These are phyloP conservation scores for Neurospora sp. DNA, from an alignment of 2,329 filamentous ascomycete species.

Conservation along the genomic window DNA sequence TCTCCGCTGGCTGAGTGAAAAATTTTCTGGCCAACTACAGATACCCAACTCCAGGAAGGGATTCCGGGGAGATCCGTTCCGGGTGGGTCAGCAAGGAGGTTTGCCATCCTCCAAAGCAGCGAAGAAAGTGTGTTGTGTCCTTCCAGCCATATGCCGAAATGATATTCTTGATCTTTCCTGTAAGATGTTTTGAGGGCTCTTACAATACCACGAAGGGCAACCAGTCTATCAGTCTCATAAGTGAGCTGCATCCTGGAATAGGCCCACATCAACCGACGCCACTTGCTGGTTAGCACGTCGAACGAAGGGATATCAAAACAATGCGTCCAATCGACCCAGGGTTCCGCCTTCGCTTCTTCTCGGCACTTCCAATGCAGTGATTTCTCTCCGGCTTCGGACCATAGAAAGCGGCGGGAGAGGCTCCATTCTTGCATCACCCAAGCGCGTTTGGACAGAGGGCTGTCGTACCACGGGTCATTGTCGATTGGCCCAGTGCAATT, in stretches of 20 bases:
- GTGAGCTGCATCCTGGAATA: neutral
- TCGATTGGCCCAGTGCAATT: neutral
- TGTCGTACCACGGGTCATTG: neutral
- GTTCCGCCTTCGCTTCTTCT: neutral
- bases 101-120: neutral
- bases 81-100: neutral
- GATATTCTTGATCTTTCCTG: neutral
- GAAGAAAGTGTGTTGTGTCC: fast-evolving
- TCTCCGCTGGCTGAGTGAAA: neutral
- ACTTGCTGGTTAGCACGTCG: neutral
- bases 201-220: neutral
- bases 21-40: fast-evolving
- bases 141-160: neutral
- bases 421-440: neutral
- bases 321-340: neutral
- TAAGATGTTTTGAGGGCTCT: neutral
- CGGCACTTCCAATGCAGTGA: neutral
- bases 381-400: neutral
- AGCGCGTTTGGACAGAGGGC: neutral
- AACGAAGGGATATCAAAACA: too few species aligned
- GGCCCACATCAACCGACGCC: fast-evolving
- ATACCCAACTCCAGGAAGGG: neutral
- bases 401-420: neutral
- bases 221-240: neutral
- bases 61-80: neutral